Base-by-base conservation (phyloP, 2,329 filamentous ascomycete genomes). In the Botrytis hyacinthi region DNA sequence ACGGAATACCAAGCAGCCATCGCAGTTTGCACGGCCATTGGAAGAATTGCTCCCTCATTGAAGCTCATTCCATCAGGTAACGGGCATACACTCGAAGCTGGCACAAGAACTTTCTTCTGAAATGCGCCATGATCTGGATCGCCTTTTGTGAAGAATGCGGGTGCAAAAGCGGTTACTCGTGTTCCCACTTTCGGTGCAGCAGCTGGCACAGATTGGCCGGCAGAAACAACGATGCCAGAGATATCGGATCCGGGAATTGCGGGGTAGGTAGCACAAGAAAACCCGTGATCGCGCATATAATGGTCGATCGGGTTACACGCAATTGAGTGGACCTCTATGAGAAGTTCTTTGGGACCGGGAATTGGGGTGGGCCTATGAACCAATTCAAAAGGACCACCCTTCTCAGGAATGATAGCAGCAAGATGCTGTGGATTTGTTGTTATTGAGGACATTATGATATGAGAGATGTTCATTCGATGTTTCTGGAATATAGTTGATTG, bases 271-370 rank as follows among this genome's bases (percentile, higher is more conserved):
- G 46, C 14, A 60, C 75, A 46, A 20, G 80, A 75, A 63, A 83
- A 80, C 46, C 81, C 83, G 46, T 76, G 71, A 40, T 81, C 80
- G 46, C 81, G 83, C 44, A 68, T 68, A 14, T 77, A 63, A 69
- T 67, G 71, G 71, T 85, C 84, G 72, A 83, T 78, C 1, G 83
- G 83, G 69, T 85, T 85, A 48, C 85, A 77, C 22, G 82, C 83
- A 18, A 84, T 77, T 18, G 83, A 81, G 71, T 82, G 80, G 74
- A 84, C 80, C 3, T 78, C 79, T 74, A 85, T 80, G 44, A 84
- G 82, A 71, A 85, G 77, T 42, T 85, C 82, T 32, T 75, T 71
- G 35, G 82, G 82, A 4, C 82, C 81, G 72, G 83, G 81, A 14
- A 80, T 79, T 12, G 83, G 83, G 0, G 82, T 84, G 1, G 75